A percentile compares a stretch with the other conserved stretches of the same genome.
These are phyloP conservation scores for Russula olivacea DNA, from an alignment of 768 basidiomycete species.

Conservation along the genomic window DNA sequence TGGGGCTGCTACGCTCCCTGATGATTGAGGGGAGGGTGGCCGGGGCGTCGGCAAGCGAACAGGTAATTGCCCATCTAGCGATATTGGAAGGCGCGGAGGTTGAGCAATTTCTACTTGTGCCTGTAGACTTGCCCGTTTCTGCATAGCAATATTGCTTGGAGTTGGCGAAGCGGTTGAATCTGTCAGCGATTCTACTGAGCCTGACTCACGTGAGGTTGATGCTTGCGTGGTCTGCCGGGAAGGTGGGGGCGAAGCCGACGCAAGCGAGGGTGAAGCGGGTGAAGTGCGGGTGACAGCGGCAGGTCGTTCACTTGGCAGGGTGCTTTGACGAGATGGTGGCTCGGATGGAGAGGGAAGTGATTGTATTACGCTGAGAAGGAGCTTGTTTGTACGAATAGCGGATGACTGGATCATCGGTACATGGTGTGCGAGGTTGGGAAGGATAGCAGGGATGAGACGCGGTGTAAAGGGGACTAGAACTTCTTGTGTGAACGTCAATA, in stretches of 20 bases:
- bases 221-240: constrained; percentile 45
- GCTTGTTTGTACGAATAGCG: constrained; percentile 81
- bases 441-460: constrained; percentile 83
- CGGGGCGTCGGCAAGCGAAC: constrained; percentile 31
- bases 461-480: constrained; percentile 95
- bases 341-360: constrained; percentile 71
- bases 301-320: constrained; percentile 26
- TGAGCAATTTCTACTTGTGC: not conserved
- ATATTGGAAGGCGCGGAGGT: constrained; percentile 3
- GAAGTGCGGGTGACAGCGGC: constrained; percentile 31
- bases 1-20: constrained; percentile 27
- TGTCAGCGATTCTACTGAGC: constrained; percentile 41
- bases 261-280: constrained; percentile 54
- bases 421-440: constrained; percentile 93
- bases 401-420: constrained; percentile 82
- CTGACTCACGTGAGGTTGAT: constrained; percentile 39
- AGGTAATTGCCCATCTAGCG: constrained; percentile 11
- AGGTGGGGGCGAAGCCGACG: constrained; percentile 35
- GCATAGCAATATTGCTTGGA: constrained; percentile 25
- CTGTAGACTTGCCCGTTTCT: constrained; percentile 23
- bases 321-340: constrained; percentile 32
- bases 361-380: constrained; percentile 80
- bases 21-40: constrained; percentile 27
- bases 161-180: constrained; percentile 31
- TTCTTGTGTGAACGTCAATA: constrained; percentile 80